Conservation (phyloP, 2,329 filamentous ascomycete species). For the Beauveria rudraprayagi region DNA sequence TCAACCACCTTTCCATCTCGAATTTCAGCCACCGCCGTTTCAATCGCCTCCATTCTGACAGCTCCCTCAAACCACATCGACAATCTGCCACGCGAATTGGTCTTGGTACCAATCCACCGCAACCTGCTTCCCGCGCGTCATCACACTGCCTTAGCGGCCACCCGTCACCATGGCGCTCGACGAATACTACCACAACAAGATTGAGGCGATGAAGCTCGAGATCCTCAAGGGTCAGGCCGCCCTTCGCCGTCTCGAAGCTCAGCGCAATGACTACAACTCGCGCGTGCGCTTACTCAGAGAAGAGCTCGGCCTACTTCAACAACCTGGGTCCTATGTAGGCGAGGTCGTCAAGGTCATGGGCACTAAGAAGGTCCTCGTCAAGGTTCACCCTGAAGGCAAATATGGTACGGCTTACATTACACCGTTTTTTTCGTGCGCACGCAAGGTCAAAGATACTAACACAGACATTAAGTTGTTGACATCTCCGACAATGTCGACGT, state of each 20-base stretch:
- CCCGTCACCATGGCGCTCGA: conserved; percentile 83
- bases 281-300: conserved; percentile 89
- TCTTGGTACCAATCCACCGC: not conserved
- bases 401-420: conserved; percentile 59
- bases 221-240: conserved; percentile 98
- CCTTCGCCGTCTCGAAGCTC: conserved; percentile 87
- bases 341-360: conserved; percentile 99
- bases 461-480: conserved; percentile 66
- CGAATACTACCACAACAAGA: conserved; percentile 99
- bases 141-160: conserved; percentile 7
- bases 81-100: conserved; percentile 8
- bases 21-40: conserved; percentile 9
- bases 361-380: conserved; percentile 97
- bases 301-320: conserved; percentile 90
- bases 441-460: not conserved
- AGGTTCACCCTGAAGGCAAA: conserved; percentile 99
- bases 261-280: conserved; percentile 99
- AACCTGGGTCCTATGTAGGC: conserved; percentile 95
- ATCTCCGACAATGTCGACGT: conserved; percentile 92
- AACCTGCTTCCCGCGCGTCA: not conserved
- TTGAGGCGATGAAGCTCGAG: conserved; percentile 99
- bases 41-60: not conserved
- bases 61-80: not conserved
- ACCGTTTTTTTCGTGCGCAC: not conserved
- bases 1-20: conserved; percentile 8